Base-by-base conservation (phyloP, 2,329 filamentous ascomycete genomes). In the Paecilomyces formosus region DNA sequence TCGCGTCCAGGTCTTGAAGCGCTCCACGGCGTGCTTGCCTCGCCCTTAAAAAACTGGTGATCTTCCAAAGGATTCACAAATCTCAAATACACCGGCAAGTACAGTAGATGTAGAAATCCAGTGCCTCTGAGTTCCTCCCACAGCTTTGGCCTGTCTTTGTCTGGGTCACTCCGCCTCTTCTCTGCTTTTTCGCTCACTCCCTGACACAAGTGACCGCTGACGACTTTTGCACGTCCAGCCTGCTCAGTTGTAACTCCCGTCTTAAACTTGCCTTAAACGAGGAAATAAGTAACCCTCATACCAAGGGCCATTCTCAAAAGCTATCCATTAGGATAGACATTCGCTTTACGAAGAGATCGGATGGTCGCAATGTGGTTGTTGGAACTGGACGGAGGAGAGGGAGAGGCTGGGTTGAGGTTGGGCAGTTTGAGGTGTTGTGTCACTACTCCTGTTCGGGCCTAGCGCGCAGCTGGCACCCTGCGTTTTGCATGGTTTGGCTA, bases 261-360 rank as follows among this genome's bases (percentile, higher is more conserved):
- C 51, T 55, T 45, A 45, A 65, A 62, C 64, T 64, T 67, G 65
- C 61, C 65, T 71, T 69, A 65, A 60, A 64, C 60, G 61, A 69
- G 62, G 63, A 64, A 65, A 68, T 60, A 67, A 62, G 58, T 56
- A 60, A 65, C 61, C 67, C 66, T 72, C 68, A 72, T 71, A 72
- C 70, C 66, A 70, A 67, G 68, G 71, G 64, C 68, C 71, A 66
- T 66, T 67, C 63, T 65, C 60, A 35, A 60, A 63, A 67, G 68
- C 65, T 63, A 60, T 63, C 65, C 62, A 68, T 66, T 66, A 70
- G 68, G 66, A 72, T 72, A 68, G 65, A 71, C 65, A 70, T 71
- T 72, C 68, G 69, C 68, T 74, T 76, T 75, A 75, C 73, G 68
- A 66, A 64, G 64, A 67, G 64, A 59, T 59, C 56, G 61, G 64